Conservation (phyloP, 2,329 filamentous ascomycete species). For the Ascochyta koolunga region DNA sequence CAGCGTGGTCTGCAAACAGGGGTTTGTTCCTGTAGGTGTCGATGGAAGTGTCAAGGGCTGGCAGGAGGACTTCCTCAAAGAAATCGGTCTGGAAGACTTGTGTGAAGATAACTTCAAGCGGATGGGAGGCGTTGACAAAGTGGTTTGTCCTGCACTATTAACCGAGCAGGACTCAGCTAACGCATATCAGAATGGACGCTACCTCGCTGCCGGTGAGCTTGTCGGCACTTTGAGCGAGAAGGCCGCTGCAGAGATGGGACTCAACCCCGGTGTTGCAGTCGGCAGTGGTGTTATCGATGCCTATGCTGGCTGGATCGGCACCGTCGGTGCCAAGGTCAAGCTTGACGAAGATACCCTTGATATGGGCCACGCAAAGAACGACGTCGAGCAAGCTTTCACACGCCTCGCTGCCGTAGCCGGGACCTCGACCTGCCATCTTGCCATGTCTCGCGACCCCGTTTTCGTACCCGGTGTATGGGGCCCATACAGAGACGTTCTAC, state of each 20-base stretch:
- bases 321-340: slow-evolving; percentile 94
- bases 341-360: slow-evolving; percentile 72
- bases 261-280: slow-evolving; percentile 86
- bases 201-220: slow-evolving; percentile 88
- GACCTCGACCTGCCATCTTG: slow-evolving; percentile 95
- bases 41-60: slow-evolving; percentile 97
- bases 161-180: slow-evolving; percentile 38
- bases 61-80: slow-evolving; percentile 91
- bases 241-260: slow-evolving; percentile 80
- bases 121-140: slow-evolving; percentile 91
- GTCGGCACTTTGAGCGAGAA: slow-evolving; percentile 85
- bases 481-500: slow-evolving; percentile 90
- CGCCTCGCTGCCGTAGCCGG: slow-evolving; percentile 93
- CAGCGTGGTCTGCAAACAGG: slow-evolving; percentile 96
- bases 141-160: slow-evolving; percentile 68
- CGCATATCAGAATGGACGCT: slow-evolving; percentile 82
- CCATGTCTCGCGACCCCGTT: slow-evolving; percentile 90
- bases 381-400: slow-evolving; percentile 89
- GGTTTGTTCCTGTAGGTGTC: slow-evolving; percentile 93
- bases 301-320: slow-evolving; percentile 98
- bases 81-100: slow-evolving; percentile 86
- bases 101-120: slow-evolving; percentile 86
- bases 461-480: slow-evolving; percentile 98
- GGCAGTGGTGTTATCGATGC: slow-evolving; percentile 98
- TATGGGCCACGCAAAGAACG: slow-evolving; percentile 73